Evolutionary conservation across 1,284 basidiomycete genomes (phyloP).

Genomic region (Bondarzewia mesenterica): DNA sequence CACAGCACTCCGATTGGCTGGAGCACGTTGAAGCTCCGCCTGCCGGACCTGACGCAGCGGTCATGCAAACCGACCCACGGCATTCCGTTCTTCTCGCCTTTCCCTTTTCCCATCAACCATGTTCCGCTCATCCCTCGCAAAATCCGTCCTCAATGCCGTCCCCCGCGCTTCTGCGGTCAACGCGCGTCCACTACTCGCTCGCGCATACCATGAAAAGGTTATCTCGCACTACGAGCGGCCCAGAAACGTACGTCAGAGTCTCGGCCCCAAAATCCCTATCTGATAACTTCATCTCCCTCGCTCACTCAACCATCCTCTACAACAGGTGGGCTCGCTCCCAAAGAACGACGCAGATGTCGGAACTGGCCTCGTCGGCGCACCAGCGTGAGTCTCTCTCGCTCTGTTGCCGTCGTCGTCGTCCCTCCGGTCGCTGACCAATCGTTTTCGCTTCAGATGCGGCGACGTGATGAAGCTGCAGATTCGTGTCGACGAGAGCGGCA

Average conservation of each 20-base stretch:
- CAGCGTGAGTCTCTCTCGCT: slow-evolving; percentile 62
- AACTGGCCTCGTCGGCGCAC: slow-evolving; percentile 96
- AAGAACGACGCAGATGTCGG: slow-evolving; percentile 91
- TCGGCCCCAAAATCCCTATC: slow-evolving; percentile 32
- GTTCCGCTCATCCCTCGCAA: slow-evolving; percentile 57
- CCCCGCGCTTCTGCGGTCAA: slow-evolving; percentile 32
- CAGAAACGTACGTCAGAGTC: slow-evolving; percentile 67
- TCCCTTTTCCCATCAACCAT: slow-evolving; percentile 27
- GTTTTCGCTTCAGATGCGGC: slow-evolving; percentile 48
- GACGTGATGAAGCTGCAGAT: slow-evolving; percentile 99
- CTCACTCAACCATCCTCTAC: neutral
- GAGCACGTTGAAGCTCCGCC: neutral
- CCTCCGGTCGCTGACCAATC: slow-evolving; percentile 10
- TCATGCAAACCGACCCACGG: neutral
- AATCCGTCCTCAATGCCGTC: slow-evolving; percentile 32
- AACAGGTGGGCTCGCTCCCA: slow-evolving; percentile 88
- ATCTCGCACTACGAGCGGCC: slow-evolving; percentile 95
- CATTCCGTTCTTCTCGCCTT: neutral
- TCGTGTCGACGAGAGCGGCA: slow-evolving; percentile 88
- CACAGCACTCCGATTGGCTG: too few relatives aligned
- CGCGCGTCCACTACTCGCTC: slow-evolving; percentile 41
- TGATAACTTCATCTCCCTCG: slow-evolving; percentile 36
- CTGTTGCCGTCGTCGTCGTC: slow-evolving; percentile 1
- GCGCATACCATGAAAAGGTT: slow-evolving; percentile 88
- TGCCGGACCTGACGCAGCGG: too few relatives aligned